Percentiles rank a stretch among this genome's conserved stretches.
phyloP scores from a whole-genome alignment of 805 yeast species.

The Starmerella vitae region DNA sequence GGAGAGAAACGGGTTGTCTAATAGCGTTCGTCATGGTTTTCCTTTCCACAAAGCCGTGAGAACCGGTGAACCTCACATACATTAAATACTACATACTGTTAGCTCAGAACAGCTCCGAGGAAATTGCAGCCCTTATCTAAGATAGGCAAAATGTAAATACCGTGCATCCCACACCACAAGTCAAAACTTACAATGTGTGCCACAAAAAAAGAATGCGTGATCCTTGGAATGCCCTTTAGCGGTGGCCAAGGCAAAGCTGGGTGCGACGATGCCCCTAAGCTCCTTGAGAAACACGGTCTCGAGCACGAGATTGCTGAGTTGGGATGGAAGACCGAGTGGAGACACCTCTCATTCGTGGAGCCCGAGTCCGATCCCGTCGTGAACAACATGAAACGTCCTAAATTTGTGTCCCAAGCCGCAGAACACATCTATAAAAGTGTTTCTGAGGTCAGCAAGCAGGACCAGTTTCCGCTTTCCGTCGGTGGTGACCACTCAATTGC shows the following conservation, averaged over 20 bases:
- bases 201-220: constrained; percentile 15
- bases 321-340: constrained; percentile 55
- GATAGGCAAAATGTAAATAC: no score
- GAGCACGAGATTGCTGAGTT: constrained; percentile 45
- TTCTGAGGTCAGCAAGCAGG: constrained; percentile 34
- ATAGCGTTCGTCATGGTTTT: constrained; percentile 22
- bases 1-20: constrained; percentile 22
- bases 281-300: constrained; percentile 60
- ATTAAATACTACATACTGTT: no score
- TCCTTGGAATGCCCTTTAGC: constrained; percentile 80
- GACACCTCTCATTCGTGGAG: constrained; percentile 24
- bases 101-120: no score
- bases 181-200: not conserved
- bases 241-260: constrained; percentile 95
- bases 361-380: constrained; percentile 39
- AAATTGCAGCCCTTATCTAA: no score
- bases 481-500: constrained; percentile 98
- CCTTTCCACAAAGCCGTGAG: constrained; percentile 20
- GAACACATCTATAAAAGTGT: constrained; percentile 51
- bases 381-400: constrained; percentile 54
- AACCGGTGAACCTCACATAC: constrained; percentile 24
- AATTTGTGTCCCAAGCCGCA: constrained; percentile 62
- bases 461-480: constrained; percentile 59
- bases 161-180: no score
- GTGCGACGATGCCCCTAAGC: constrained; percentile 87